Evolutionary conservation across 164 flowering plant genomes (phyloP), one percentile per base, ranked within the genome.

Genomic region (Vitis riparia): DNA sequence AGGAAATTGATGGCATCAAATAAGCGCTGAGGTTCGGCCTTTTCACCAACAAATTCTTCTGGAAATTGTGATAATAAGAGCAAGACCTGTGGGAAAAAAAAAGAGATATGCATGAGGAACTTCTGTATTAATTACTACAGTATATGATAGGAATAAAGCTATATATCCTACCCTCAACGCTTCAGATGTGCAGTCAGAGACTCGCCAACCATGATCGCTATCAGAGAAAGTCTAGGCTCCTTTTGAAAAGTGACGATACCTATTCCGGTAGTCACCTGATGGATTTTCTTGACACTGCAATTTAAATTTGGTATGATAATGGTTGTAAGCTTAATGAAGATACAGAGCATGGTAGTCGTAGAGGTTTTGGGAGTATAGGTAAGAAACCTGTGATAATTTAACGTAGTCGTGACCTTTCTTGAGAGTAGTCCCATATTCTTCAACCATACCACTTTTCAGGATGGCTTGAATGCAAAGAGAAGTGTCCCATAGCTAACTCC

Each of bases 151-250:
- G 9, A 66, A 7, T 49, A 6, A 66, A 29, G 16, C 44, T 10
- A 16, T 27, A 27, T 47, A 2, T 15, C 55, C 44, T 67, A 87
- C 91, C 85, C 77, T 86, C 15, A 88, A 60, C 15, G 79, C 86
- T 77, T 88, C 88, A 8, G 89, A 88, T 5, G 91, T 86, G 69
- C 89, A 83, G 56, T 86, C 91, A 1, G 91, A 87, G 17, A 87
- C 88, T 78, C 84, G 89, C 89, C 89, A 87, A 17, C 91, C 89
- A 55, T 87, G 91, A 66, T 88, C 89, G 66, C 75, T 81, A 66
- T 84, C 84, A 0, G 89, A 83, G 71, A 88, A 86, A 30, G 89
- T 81, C 91, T 89, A 88, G 6, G 89, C 67, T 16, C 89, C 91
- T 50, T 86, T 88, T 0, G 88, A 84, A 62, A 83, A 82, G 67